Base-by-base conservation (phyloP, 441 rosid genomes). In the Arabidopsis hybrid region DNA sequence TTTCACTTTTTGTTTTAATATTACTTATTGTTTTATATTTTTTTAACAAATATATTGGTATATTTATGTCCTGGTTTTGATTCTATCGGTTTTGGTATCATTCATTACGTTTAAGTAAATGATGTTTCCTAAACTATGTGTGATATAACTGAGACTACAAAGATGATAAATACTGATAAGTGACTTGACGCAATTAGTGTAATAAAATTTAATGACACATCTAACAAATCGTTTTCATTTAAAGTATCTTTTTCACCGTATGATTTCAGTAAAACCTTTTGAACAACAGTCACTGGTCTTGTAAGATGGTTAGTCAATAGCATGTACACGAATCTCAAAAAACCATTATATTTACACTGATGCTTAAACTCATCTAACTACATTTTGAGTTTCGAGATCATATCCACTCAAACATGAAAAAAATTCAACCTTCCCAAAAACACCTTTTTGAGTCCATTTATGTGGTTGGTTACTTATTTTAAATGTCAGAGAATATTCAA, bases 171-270 rank as follows among this genome's bases (percentile, higher is more conserved):
- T 58, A 38, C 45, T 38, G 64, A 9, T n/a, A 45, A 46, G 10
- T 32, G 69, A 47, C 57, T 17, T 49, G 69, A 47, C 57, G 32
- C 69, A 49, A 65, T 65, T 65, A 49, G 45, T 65, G 69, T 65
- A 26, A 26, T 1, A 6, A 34, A 10, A 10, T 49, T 64, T 34
- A 49, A 17, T 65, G 58, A 17, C 16, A 42, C 18, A 31, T 5
- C 38, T 26, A 12, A 26, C 38, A 61, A 26, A 61, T 50, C 17
- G 6, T 26, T 61, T n/a, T 42, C 17, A 21, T 9, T 59, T 9
- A 3, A 38, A 12, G 9, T 35, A 1, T 16, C 12, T 17, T 4
- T 50, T 49, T 17, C 21, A 8, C 9, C 9, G 5, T 18, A 3
- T 40, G 9, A 11, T 39, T 6, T 60, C 5, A 18, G 43, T 21